Percentiles rank a stretch among this genome's conserved stretches.
phyloP scores from a whole-genome alignment of 352 stramenopile genomes.

The Globisporangium sylvaticum region DNA sequence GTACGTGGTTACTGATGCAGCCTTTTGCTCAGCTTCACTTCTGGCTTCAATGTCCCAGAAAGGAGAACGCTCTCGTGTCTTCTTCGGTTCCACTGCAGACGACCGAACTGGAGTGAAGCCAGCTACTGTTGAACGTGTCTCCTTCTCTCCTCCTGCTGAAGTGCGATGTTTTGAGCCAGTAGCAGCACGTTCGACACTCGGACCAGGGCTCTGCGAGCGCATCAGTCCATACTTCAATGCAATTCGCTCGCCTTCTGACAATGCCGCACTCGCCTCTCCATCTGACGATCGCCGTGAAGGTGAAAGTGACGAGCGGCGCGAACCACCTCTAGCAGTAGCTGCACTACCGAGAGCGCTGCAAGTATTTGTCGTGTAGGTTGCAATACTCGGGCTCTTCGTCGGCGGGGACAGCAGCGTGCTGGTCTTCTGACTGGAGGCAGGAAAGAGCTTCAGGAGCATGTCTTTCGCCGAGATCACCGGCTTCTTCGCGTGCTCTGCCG shows the following conservation, averaged over 20 bases:
- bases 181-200: too few relatives aligned
- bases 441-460: conserved; percentile 52
- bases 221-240: conserved; percentile 61
- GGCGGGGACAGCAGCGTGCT: neutral
- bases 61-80: conserved; percentile 1
- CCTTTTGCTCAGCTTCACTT: conserved; percentile 20
- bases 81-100: conserved; percentile 1
- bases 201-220: conserved; percentile 6
- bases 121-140: neutral
- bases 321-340: neutral
- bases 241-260: conserved; percentile 49
- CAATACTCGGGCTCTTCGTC: neutral
- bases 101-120: neutral
- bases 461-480: conserved; percentile 59
- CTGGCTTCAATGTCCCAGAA: conserved; percentile 10
- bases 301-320: neutral
- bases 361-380: neutral
- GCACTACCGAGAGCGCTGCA: neutral
- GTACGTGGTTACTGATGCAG: conserved; percentile 23
- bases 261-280: neutral
- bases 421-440: conserved; percentile 11
- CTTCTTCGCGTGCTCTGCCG: conserved; percentile 22
- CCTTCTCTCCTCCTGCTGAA: neutral
- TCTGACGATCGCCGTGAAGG: neutral
- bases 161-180: neutral